Percentiles rank a stretch among this genome's conserved stretches.
phyloP scores from a whole-genome alignment of 805 yeast genomes.

The Wickerhamiella siamensis region DNA sequence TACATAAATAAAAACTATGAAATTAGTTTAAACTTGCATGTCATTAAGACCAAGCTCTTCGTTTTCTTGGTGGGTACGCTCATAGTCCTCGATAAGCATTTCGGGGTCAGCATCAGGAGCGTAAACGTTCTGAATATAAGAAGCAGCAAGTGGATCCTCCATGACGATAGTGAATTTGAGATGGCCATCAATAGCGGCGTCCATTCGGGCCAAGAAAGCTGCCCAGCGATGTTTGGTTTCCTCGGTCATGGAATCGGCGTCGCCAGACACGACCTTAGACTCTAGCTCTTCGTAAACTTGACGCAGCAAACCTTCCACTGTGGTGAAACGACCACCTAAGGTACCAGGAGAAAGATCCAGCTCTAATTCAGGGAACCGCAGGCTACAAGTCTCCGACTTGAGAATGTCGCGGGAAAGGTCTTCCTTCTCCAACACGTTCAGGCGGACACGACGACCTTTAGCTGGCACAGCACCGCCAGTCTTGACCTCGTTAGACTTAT shows the following conservation, averaged over 20 bases:
- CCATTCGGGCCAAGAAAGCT: slow-evolving; percentile 54
- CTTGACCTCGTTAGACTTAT: slow-evolving; percentile 92
- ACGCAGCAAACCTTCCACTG: slow-evolving; percentile 79
- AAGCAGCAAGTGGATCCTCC: slow-evolving; percentile 92
- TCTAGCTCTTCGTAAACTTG: slow-evolving; percentile 87
- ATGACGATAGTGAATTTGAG: slow-evolving; percentile 64
- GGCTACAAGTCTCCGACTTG: slow-evolving; percentile 85
- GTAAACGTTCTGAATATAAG: slow-evolving; percentile 93
- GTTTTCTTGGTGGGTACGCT: slow-evolving; percentile 77
- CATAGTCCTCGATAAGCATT: slow-evolving; percentile 80
- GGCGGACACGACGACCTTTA: slow-evolving; percentile 59
- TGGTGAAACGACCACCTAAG: slow-evolving; percentile 94
- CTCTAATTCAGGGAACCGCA: slow-evolving; percentile 72
- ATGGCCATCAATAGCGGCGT: slow-evolving; percentile 70
- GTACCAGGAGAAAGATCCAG: slow-evolving; percentile 93
- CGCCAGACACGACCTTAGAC: slow-evolving; percentile 65
- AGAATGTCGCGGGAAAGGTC: slow-evolving; percentile 89
- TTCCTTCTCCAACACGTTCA: slow-evolving; percentile 73
- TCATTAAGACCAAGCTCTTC: slow-evolving; percentile 72
- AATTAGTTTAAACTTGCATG: slow-evolving; percentile 24
- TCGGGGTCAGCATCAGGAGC: slow-evolving; percentile 98
- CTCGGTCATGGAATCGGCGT: slow-evolving; percentile 83
- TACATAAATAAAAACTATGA: no score
- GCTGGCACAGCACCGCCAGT: slow-evolving; percentile 95
- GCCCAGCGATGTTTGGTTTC: slow-evolving; percentile 73